A percentile compares a stretch with the other conserved stretches of the same genome.
These are phyloP conservation scores for Penicillium capsulatum DNA, from an alignment of 2,329 filamentous ascomycete genomes.

Conservation along the genomic window DNA sequence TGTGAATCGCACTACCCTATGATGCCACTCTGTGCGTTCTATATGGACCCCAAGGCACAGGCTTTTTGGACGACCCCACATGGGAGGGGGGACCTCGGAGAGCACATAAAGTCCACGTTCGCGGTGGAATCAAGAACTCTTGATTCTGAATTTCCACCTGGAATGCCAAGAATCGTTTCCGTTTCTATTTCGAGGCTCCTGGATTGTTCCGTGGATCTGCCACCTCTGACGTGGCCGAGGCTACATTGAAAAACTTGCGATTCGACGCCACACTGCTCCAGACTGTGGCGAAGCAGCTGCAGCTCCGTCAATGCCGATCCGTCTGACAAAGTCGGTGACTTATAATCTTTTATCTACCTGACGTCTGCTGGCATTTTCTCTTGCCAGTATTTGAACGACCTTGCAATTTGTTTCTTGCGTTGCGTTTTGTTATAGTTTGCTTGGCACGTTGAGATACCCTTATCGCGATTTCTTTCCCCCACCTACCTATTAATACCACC, in stretches of 20 bases:
- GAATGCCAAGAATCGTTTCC: neutral
- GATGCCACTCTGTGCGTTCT: slow-evolving; percentile 18
- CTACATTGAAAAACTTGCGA: slow-evolving; percentile 17
- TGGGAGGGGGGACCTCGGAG: slow-evolving; percentile 14
- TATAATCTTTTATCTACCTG: slow-evolving; percentile 19
- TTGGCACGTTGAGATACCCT: slow-evolving; percentile 11
- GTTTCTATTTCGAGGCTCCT: slow-evolving; percentile 1
- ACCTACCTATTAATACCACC: slow-evolving; percentile 7
- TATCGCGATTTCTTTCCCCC: neutral
- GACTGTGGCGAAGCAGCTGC: slow-evolving; percentile 40
- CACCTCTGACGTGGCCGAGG: slow-evolving; percentile 34
- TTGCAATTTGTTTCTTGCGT: slow-evolving; percentile 6
- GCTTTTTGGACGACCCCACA: slow-evolving; percentile 14
- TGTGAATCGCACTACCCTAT: slow-evolving; percentile 26
- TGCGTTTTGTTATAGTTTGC: slow-evolving; percentile 9
- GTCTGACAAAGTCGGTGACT: slow-evolving; percentile 18
- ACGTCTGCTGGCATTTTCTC: slow-evolving; percentile 6
- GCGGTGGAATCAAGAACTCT: slow-evolving; percentile 1
- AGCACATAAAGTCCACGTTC: slow-evolving; percentile 13
- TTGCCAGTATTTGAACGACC: slow-evolving; percentile 6
- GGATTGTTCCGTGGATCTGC: slow-evolving; percentile 10
- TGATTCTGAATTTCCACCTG: neutral
- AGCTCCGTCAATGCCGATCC: slow-evolving; percentile 21
- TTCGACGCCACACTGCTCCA: slow-evolving; percentile 24
- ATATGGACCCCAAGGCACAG: slow-evolving; percentile 17